A percentile compares a stretch with the other conserved stretches of the same genome.
Evolutionary conservation across 495 filamentous ascomycete species (phyloP).

Genomic region (Xylaria grammica): DNA sequence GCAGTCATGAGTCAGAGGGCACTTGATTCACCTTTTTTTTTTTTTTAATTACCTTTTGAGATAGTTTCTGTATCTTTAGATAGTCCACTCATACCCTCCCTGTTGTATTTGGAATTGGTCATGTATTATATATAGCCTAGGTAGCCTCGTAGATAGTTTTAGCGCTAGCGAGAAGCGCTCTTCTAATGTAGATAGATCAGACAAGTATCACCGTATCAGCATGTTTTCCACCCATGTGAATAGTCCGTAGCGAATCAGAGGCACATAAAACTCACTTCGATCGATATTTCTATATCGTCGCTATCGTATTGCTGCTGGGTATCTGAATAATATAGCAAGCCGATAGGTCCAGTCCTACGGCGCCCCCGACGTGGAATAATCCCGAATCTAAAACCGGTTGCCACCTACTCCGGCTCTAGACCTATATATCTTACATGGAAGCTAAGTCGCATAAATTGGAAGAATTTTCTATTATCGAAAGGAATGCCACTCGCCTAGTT

Average conservation of each 20-base stretch:
- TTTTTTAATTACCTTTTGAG: neutral
- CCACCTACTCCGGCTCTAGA: neutral
- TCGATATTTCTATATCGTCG: too few species aligned
- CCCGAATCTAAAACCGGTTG: neutral
- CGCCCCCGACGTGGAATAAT: too few species aligned
- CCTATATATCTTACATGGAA: neutral
- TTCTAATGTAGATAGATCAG: too few species aligned
- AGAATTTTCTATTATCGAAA: neutral
- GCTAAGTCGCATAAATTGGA: neutral
- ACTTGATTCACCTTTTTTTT: neutral
- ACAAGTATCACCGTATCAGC: too few species aligned
- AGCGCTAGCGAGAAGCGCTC: too few species aligned
- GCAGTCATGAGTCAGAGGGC: neutral
- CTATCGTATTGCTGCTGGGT: too few species aligned
- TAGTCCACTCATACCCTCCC: constrained; percentile 4
- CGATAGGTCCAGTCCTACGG: too few species aligned
- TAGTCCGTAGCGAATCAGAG: too few species aligned
- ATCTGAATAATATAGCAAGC: too few species aligned
- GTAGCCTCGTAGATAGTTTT: neutral
- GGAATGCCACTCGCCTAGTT: constrained; percentile 26
- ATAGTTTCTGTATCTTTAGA: neutral
- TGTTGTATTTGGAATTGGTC: neutral
- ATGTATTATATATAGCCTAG: neutral
- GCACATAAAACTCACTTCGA: too few species aligned
- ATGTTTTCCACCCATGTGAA: too few species aligned